Conservation (phyloP, 306 rosid genomes). For the Aeschynomene evenia region DNA sequence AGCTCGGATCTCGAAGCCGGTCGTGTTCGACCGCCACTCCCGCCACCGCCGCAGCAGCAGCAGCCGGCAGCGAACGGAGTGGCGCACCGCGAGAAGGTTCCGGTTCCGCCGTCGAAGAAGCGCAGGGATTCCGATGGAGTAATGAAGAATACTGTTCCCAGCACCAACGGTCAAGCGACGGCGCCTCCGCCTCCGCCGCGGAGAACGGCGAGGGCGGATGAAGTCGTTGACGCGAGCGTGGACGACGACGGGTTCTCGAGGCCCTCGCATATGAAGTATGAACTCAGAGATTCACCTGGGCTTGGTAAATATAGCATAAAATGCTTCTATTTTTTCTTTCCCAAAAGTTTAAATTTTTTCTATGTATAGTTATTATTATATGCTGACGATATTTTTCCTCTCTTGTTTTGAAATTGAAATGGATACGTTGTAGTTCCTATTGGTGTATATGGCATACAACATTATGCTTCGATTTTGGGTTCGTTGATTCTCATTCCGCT, state of each 20-base stretch:
- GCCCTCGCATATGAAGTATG: constrained; percentile 81
- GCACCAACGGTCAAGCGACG: constrained; percentile 31
- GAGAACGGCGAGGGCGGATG: constrained; percentile 54
- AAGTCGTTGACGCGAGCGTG: constrained; percentile 47
- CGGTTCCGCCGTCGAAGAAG: constrained; percentile 46
- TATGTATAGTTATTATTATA: not conserved
- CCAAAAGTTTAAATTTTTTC: no score
- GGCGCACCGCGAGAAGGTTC: constrained; percentile 30
- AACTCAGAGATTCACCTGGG: constrained; percentile 90
- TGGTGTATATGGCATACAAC: constrained; percentile 88
- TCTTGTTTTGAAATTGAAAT: not conserved
- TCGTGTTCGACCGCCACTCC: not conserved
- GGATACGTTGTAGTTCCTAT: constrained; percentile 83
- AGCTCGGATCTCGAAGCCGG: constrained; percentile 40
- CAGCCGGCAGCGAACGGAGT: constrained; percentile 32
- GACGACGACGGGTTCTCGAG: constrained; percentile 67
- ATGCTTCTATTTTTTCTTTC: no score
- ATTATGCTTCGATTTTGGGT: constrained; percentile 79
- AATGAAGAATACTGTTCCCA: constrained; percentile 35
- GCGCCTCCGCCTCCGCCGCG: constrained; percentile 34
- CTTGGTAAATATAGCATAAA: constrained; percentile 44
- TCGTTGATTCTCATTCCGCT: constrained; percentile 90
- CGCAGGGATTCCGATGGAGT: constrained; percentile 72
- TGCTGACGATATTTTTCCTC: not conserved
- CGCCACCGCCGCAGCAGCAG: constrained; percentile 36